A percentile compares a stretch with the other conserved stretches of the same genome.
These are phyloP conservation scores for Cenchrus purpureus DNA, from an alignment of 176 grass and related monocot species.

Conservation along the genomic window DNA sequence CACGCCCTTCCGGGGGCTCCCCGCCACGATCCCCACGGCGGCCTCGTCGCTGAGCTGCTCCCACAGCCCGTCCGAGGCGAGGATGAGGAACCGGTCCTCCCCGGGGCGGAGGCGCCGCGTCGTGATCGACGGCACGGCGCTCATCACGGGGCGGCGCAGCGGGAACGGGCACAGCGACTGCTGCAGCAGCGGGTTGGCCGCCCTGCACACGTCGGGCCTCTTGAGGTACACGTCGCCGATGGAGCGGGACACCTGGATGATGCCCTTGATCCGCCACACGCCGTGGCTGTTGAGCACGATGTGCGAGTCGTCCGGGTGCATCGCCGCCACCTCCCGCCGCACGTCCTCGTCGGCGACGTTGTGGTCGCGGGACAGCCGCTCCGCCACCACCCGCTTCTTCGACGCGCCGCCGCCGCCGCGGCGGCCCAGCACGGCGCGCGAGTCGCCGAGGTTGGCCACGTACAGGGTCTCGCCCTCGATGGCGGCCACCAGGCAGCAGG, in stretches of 20 bases:
- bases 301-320: conserved; percentile 68
- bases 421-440: conserved; percentile 59
- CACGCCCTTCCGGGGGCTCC: conserved; percentile 56
- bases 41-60: conserved; percentile 68
- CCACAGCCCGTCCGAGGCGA: conserved; percentile 74
- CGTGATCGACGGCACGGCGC: conserved; percentile 59
- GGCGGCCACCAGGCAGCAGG: conserved; percentile 66
- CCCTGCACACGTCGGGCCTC: conserved; percentile 42
- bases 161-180: conserved; percentile 52
- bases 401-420: not conserved
- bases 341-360: conserved; percentile 70
- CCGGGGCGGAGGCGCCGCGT: conserved; percentile 27
- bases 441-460: conserved; percentile 67
- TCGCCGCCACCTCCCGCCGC: conserved; percentile 46
- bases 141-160: conserved; percentile 59
- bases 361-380: conserved; percentile 74
- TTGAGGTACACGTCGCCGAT: conserved; percentile 66
- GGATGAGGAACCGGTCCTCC: conserved; percentile 63
- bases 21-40: conserved; percentile 51
- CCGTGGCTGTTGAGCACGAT: conserved; percentile 67
- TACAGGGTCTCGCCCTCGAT: conserved; percentile 46
- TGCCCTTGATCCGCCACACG: conserved; percentile 82
- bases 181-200: conserved; percentile 41
- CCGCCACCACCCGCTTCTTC: conserved; percentile 38
- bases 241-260: conserved; percentile 71